These are phyloP conservation scores for Euphorbia tirucalli DNA, from an alignment of 345 rosid genomes.

Conservation along the genomic window DNA sequence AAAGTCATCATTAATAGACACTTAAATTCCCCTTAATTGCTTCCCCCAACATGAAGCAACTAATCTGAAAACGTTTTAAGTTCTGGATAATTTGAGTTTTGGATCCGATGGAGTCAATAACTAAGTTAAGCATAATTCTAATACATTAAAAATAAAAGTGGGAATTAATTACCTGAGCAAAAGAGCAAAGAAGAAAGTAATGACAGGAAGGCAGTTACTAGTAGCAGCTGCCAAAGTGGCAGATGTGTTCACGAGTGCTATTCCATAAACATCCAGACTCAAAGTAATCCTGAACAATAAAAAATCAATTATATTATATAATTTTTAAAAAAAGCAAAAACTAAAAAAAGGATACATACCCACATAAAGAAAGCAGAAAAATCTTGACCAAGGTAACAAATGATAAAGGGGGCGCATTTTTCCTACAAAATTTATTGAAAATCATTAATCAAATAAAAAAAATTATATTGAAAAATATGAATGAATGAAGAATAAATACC, in stretches of 20 bases:
- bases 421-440: slow-evolving; percentile 36
- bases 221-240: slow-evolving; percentile 87
- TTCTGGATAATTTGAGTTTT: too few species aligned
- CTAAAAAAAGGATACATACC: slow-evolving; percentile 47
- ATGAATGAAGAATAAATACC: slow-evolving; percentile 37
- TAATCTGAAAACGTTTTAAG: too few species aligned
- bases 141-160: too few species aligned
- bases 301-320: neutral
- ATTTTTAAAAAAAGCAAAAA: neutral
- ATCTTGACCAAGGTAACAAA: slow-evolving; percentile 69
- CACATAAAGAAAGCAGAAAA: slow-evolving; percentile 63
- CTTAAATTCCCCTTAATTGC: neutral
- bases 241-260: slow-evolving; percentile 70
- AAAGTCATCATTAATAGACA: neutral
- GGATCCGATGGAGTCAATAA: too few species aligned
- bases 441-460: neutral
- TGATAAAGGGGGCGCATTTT: slow-evolving; percentile 63
- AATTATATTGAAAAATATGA: neutral
- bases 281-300: slow-evolving; percentile 49
- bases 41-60: neutral
- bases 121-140: too few species aligned
- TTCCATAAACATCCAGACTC: slow-evolving; percentile 59
- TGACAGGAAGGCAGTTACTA: slow-evolving; percentile 77
- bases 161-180: slow-evolving; percentile 49
- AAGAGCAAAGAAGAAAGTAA: slow-evolving; percentile 88